These are phyloP conservation scores for Pelomyxa schiedti DNA, from an alignment of 78 protist species.

Conservation along the genomic window DNA sequence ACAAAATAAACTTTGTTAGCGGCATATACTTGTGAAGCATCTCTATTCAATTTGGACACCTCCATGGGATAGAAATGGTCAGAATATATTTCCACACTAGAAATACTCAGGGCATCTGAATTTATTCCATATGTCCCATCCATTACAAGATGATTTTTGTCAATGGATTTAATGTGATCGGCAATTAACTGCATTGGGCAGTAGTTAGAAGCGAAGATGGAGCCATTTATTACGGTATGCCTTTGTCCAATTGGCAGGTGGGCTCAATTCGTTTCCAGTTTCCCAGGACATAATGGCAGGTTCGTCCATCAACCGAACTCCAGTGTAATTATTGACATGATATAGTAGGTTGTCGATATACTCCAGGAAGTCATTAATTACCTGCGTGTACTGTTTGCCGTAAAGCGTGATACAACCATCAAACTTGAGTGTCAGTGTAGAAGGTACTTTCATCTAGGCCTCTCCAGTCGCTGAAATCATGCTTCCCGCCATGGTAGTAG, in stretches of 20 bases:
- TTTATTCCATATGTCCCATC: not conserved
- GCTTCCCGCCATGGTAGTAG: not conserved
- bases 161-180: not conserved
- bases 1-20: not conserved
- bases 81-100: not conserved
- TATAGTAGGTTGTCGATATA: not conserved
- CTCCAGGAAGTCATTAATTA: not conserved
- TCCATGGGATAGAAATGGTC: not conserved
- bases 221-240: too few species aligned
- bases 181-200: too few species aligned
- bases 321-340: not conserved
- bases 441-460: not conserved
- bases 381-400: not conserved
- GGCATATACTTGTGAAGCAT: not conserved
- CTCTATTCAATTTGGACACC: not conserved
- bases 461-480: not conserved
- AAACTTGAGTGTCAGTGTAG: not conserved
- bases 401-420: not conserved
- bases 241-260: constrained; percentile 1
- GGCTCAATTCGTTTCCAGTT: not conserved
- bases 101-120: not conserved
- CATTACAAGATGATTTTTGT: not conserved
- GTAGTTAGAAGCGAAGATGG: too few species aligned
- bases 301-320: not conserved
- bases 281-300: not conserved